phyloP scores from a whole-genome alignment of 2,329 filamentous ascomycete species.

The Aureobasidium namibiae region DNA sequence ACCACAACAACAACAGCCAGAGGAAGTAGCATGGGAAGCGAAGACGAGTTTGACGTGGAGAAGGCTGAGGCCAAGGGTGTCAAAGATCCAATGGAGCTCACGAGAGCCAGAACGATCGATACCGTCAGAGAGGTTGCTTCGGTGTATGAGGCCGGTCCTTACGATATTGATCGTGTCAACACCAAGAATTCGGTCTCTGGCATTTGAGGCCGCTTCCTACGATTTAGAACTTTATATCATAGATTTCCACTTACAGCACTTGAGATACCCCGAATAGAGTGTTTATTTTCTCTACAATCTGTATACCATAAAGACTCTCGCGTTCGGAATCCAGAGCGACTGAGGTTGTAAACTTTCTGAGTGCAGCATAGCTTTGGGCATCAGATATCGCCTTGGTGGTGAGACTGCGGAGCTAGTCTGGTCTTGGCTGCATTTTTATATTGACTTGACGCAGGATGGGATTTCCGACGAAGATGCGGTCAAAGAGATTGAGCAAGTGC shows the following conservation, averaged over 20 bases:
- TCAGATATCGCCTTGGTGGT: too few species aligned
- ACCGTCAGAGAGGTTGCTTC: not conserved
- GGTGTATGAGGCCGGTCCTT: conserved; percentile 2
- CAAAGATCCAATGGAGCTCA: not conserved
- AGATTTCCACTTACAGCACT: not conserved
- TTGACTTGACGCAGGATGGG: not conserved
- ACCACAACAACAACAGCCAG: not conserved
- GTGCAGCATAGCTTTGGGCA: too few species aligned
- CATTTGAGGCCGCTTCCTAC: not conserved
- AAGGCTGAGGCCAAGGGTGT: not conserved
- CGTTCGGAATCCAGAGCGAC: too few species aligned
- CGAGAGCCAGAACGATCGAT: not conserved
- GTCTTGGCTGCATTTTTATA: too few species aligned
- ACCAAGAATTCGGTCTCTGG: conserved; percentile 2
- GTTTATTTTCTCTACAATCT: too few species aligned
- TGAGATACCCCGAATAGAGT: not conserved
- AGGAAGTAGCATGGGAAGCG: not conserved
- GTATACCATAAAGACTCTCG: too few species aligned
- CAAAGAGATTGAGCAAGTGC: not conserved
- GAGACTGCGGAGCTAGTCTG: too few species aligned
- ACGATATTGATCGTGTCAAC: conserved; percentile 6
- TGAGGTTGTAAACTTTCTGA: too few species aligned
- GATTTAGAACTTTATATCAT: not conserved
- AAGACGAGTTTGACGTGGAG: not conserved
- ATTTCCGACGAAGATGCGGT: not conserved